Evolutionary conservation across 73 alveolate genomes (phyloP).

Genomic region (Paramecium tetraurelia): DNA sequence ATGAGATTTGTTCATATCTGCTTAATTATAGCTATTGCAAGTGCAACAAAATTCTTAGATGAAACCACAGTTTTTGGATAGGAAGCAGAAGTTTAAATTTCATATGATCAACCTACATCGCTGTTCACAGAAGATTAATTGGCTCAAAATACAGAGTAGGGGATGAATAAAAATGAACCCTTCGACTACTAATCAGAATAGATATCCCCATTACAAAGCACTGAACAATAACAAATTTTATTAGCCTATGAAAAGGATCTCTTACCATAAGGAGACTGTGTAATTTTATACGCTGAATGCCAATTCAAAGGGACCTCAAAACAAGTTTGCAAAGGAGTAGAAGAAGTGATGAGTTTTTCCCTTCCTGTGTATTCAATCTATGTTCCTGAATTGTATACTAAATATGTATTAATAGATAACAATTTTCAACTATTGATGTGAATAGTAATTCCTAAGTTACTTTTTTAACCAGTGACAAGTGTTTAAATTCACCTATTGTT

Average conservation of each 20-base stretch:
- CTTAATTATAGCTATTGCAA: not conserved
- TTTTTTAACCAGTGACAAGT: not conserved
- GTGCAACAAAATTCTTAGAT: not conserved
- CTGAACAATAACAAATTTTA: not conserved
- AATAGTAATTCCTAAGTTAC: not conserved
- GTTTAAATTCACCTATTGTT: not conserved
- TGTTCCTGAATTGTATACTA: not conserved
- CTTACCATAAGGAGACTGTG: slow-evolving; percentile 8
- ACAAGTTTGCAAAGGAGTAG: not conserved
- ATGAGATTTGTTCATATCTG: not conserved
- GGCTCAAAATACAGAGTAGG: not conserved
- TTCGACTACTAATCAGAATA: not conserved
- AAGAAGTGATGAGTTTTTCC: not conserved
- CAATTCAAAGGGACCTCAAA: not conserved
- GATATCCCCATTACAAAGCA: not conserved
- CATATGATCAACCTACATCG: not conserved
- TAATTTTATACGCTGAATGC: not conserved
- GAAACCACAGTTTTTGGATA: not conserved
- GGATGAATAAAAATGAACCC: not conserved
- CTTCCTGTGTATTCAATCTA: slow-evolving; percentile 2
- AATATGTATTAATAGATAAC: not conserved
- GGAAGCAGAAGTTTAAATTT: not conserved
- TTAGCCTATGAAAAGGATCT: not conserved
- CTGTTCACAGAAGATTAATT: not conserved
- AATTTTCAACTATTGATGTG: not conserved